Conservation (phyloP, 805 yeast species). For the Tetrapisispora pingtungensis region DNA sequence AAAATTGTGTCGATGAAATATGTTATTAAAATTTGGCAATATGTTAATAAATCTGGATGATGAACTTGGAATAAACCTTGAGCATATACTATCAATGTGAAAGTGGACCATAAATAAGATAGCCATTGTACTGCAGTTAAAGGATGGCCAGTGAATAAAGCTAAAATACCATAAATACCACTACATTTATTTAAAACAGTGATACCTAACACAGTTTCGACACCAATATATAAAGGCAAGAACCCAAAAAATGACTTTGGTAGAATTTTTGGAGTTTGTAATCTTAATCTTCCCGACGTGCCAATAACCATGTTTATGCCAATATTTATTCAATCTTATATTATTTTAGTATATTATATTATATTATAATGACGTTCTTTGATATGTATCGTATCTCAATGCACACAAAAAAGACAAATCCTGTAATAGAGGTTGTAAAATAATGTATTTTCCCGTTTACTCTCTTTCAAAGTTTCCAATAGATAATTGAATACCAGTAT, state of each 20-base stretch:
- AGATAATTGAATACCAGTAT: too few species aligned
- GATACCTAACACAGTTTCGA: conserved; percentile 65
- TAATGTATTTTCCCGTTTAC: too few species aligned
- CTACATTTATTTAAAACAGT: conserved; percentile 81
- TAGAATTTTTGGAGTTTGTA: background rate
- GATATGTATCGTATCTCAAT: too few species aligned
- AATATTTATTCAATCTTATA: too few species aligned
- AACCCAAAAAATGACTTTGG: conserved; percentile 45
- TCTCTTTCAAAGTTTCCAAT: too few species aligned
- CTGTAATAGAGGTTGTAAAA: too few species aligned
- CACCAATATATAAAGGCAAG: conserved; percentile 78
- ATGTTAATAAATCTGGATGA: conserved; percentile 47
- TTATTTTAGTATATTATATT: too few species aligned
- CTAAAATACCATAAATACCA: conserved; percentile 77
- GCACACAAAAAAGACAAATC: too few species aligned
- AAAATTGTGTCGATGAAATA: conserved; percentile 59
- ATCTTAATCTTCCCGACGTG: conserved; percentile 1
- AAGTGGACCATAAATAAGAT: conserved; percentile 55
- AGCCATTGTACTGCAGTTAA: conserved; percentile 75
- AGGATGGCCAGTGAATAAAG: conserved; percentile 84
- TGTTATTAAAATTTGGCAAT: conserved; percentile 52
- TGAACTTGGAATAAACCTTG: conserved; percentile 45
- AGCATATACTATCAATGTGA: conserved; percentile 54
- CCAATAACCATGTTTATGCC: background rate
- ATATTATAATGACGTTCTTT: too few species aligned